phyloP scores from a whole-genome alignment of 192 early-diverging fungal species.

The Coemansia sp. region DNA sequence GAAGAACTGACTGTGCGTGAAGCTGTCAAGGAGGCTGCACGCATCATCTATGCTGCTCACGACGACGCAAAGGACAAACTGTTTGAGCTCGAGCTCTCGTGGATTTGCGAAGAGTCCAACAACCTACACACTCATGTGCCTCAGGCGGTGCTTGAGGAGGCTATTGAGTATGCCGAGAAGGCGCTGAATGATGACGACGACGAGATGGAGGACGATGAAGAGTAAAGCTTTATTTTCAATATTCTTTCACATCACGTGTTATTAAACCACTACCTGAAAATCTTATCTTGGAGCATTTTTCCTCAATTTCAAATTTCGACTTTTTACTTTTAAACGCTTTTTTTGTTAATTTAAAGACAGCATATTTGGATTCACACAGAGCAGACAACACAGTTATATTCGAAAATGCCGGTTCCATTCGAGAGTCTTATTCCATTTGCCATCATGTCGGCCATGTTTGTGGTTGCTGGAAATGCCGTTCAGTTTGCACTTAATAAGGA shows the following conservation, averaged over 20 bases:
- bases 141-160: slow-evolving; percentile 80
- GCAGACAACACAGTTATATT: neutral
- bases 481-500: slow-evolving; percentile 58
- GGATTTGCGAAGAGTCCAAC: slow-evolving; percentile 85
- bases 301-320: neutral
- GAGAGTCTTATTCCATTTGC: slow-evolving; percentile 76
- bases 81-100: slow-evolving; percentile 97
- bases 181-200: slow-evolving; percentile 48
- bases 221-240: slow-evolving; percentile 8
- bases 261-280: neutral
- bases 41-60: slow-evolving; percentile 93
- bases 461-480: slow-evolving; percentile 61
- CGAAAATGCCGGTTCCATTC: slow-evolving; percentile 73
- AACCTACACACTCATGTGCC: slow-evolving; percentile 84
- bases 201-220: slow-evolving; percentile 44
- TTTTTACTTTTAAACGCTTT: neutral
- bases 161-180: slow-evolving; percentile 55
- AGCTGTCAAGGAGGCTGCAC: slow-evolving; percentile 90
- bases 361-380: neutral
- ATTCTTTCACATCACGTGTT: neutral
- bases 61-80: slow-evolving; percentile 98
- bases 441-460: slow-evolving; percentile 68
- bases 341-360: neutral
- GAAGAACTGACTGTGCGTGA: slow-evolving; percentile 71
- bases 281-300: neutral